Evolutionary conservation across 2,329 filamentous ascomycete genomes (phyloP), one percentile per base, ranked within the genome.

Genomic region (Botryotinia convoluta): DNA sequence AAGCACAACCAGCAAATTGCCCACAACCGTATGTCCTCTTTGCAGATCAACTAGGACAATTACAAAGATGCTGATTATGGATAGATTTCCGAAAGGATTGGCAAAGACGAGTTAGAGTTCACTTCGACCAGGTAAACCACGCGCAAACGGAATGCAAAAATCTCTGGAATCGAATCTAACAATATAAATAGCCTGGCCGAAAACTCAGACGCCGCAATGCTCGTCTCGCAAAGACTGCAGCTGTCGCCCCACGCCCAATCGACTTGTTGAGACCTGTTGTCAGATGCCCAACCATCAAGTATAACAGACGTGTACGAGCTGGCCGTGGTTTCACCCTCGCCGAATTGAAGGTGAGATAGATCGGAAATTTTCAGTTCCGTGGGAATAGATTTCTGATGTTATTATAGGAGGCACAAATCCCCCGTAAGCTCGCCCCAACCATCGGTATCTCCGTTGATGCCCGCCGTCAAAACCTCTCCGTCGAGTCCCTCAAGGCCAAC

Each of bases 1-100:
- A 97, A 97, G 92, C 94, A 98, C 93, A 98, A 98, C 89, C 94
- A 98, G 90, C 93, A 95, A 89, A 92, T 98, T 86, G 92, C 93
- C 85, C 93, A 95, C 91, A 97, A 97, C 91, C 95, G 92, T 94
- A 88, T 88, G 92, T 84, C 75, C 45, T 83, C 81, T 76, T 73
- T 75, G 74, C 77, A 76, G 78, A 74, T 74, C 69, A 74, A 73
- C 77, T 79, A 77, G 73, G 75, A 78, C 3, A 29, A 29, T 70
- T 74, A 79, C 73, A 45, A 67, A 74, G 70, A 65, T 77, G 77
- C 81, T 83, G 78, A 83, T 77, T 74, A 73, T 72, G 79, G 79
- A 77, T 83, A 96, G 93, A 98, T 86, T 97, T 97, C 93, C 95
- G 94, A 88, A 98, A 97, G 94, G 95, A 99, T 90, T 99, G 96